phyloP scores from a whole-genome alignment of 75 land plant species.

The Pinus taeda region DNA sequence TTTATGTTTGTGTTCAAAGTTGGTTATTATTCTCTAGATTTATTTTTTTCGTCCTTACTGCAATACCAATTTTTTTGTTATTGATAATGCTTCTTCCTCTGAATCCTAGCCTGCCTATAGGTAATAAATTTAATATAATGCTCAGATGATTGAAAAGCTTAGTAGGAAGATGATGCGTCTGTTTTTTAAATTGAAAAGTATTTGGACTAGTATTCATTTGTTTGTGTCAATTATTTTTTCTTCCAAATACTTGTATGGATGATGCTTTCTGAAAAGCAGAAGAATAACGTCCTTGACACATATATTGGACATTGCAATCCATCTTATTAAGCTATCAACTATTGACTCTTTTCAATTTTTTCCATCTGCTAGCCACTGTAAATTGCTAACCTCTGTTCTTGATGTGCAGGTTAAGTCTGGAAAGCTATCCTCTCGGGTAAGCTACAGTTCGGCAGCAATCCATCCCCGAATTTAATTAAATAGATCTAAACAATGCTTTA shows the following conservation, averaged over 20 bases:
- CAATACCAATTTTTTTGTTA: background rate
- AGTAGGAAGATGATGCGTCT: background rate
- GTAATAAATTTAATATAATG: background rate
- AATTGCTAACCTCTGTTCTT: constrained; percentile 5
- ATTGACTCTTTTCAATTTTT: background rate
- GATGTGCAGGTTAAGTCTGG: constrained; percentile 53
- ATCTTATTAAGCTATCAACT: background rate
- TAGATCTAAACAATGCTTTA: background rate
- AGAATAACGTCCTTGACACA: background rate
- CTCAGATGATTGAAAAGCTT: background rate
- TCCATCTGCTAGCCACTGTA: background rate
- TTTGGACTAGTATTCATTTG: background rate
- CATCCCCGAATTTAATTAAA: background rate
- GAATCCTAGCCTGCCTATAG: background rate
- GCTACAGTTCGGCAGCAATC: constrained; percentile 2
- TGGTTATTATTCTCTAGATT: no score
- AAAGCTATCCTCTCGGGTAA: constrained; percentile 59
- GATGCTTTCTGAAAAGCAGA: background rate
- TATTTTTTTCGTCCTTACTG: background rate
- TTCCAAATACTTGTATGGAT: background rate
- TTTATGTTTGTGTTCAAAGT: no score
- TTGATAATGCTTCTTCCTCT: background rate
- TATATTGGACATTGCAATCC: background rate
- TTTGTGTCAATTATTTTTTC: background rate
- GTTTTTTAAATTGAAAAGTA: background rate